Conservation (phyloP, 208 protist genomes). For the Leishmania major region DNA sequence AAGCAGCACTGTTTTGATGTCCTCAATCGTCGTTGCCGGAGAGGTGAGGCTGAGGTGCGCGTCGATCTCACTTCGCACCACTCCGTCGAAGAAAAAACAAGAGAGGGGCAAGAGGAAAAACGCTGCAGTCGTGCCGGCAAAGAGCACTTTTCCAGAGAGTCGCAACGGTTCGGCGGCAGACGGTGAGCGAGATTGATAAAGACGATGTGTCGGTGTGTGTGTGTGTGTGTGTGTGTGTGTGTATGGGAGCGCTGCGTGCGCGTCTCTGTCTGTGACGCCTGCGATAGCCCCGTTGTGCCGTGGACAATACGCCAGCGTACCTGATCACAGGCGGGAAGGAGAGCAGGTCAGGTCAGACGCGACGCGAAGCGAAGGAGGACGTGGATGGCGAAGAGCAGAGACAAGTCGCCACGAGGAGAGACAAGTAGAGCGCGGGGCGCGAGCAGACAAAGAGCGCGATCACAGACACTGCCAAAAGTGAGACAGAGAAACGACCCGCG, state of each 20-base stretch:
- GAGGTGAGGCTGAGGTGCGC: background rate
- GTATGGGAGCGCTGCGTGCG: background rate
- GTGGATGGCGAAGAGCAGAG: background rate
- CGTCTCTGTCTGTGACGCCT: background rate
- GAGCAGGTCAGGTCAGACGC: slow-evolving; percentile 1
- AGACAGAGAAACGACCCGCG: slow-evolving; percentile 1
- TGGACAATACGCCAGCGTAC: background rate
- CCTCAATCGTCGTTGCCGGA: background rate
- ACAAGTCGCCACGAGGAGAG: slow-evolving; percentile 16
- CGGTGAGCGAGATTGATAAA: background rate
- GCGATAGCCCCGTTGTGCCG: background rate
- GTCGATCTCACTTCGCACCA: background rate
- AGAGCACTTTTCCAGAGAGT: background rate
- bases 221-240: background rate
- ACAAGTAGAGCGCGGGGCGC: background rate
- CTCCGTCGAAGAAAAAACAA: background rate
- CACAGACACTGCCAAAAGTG: slow-evolving; percentile 1
- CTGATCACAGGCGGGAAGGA: background rate
- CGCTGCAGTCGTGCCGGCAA: background rate
- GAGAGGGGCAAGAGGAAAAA: background rate
- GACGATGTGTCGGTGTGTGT: background rate
- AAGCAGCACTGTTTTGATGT: background rate
- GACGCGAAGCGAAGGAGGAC: background rate
- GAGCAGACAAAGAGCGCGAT: slow-evolving; percentile 1
- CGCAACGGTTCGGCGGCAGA: background rate